These are phyloP conservation scores for Taphrina confusa DNA, from an alignment of 1,139 yeast species.

Conservation along the genomic window DNA sequence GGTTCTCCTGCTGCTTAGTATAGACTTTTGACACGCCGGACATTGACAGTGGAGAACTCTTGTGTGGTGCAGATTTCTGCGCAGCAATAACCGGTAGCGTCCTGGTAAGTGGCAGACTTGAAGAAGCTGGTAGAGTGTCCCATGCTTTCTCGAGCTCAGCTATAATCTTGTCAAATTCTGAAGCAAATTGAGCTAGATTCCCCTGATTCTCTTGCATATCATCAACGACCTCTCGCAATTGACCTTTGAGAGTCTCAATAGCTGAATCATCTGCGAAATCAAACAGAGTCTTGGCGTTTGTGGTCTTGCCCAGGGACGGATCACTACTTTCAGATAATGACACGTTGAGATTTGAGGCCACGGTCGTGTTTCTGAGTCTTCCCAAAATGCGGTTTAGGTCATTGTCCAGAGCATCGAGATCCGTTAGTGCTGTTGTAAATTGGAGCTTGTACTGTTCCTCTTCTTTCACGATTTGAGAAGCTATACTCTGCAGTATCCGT, in stretches of 20 bases:
- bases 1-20: constrained; percentile 12
- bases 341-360: neutral
- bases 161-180: neutral
- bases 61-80: neutral
- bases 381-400: constrained; percentile 19
- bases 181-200: neutral
- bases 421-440: neutral
- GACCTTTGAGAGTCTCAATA: constrained; percentile 24
- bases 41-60: neutral
- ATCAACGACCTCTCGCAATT: constrained; percentile 23
- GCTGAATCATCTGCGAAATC: constrained; percentile 29
- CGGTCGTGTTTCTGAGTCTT: neutral
- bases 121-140: constrained; percentile 1
- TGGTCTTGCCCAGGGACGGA: neutral
- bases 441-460: neutral
- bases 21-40: constrained; percentile 7
- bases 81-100: neutral
- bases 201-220: constrained; percentile 26
- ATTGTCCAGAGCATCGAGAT: constrained; percentile 15
- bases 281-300: constrained; percentile 4
- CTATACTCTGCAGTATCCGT: constrained; percentile 2
- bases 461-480: constrained; percentile 1
- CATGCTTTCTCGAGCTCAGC: constrained; percentile 2
- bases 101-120: constrained; percentile 1
- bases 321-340: neutral